These are phyloP conservation scores for Leccinum subatratum DNA, from an alignment of 1,284 basidiomycete genomes.

Conservation along the genomic window DNA sequence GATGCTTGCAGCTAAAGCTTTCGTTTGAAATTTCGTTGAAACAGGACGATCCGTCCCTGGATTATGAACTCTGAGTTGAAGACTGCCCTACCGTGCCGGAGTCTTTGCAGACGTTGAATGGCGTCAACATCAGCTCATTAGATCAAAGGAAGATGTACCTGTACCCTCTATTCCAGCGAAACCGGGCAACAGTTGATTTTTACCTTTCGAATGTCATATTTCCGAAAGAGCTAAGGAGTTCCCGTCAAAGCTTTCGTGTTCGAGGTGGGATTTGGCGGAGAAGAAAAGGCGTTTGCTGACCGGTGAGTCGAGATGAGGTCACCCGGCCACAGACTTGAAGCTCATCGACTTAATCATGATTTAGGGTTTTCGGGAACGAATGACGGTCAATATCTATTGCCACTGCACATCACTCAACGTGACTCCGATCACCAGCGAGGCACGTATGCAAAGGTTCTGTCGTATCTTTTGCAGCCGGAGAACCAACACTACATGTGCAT, in stretches of 20 bases:
- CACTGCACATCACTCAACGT: no score
- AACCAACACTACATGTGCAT: no score
- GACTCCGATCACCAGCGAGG: no score
- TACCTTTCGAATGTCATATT: slow-evolving; percentile 37
- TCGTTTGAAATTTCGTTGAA: slow-evolving; percentile 41
- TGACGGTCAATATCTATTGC: no score
- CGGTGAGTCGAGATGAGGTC: slow-evolving; percentile 12
- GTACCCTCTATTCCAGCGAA: slow-evolving; percentile 32
- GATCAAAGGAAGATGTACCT: slow-evolving; percentile 33
- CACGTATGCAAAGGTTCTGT: no score
- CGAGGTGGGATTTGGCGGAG: slow-evolving; percentile 51
- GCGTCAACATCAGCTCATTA: slow-evolving; percentile 41
- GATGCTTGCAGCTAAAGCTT: slow-evolving; percentile 41
- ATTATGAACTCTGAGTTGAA: slow-evolving; percentile 44
- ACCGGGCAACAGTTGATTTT: slow-evolving; percentile 41
- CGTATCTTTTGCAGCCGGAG: no score
- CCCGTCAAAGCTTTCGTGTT: slow-evolving; percentile 42
- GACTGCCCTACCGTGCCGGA: slow-evolving; percentile 25
- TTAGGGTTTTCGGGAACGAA: no score
- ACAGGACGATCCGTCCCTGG: slow-evolving; percentile 41
- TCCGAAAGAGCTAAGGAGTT: slow-evolving; percentile 42
- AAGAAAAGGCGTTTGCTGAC: slow-evolving; percentile 28
- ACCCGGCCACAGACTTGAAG: no score
- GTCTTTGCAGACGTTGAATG: slow-evolving; percentile 30
- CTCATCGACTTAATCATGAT: no score